These are phyloP conservation scores for Pseudogymnoascus sp. DNA, from an alignment of 2,329 filamentous ascomycete genomes.

Conservation along the genomic window DNA sequence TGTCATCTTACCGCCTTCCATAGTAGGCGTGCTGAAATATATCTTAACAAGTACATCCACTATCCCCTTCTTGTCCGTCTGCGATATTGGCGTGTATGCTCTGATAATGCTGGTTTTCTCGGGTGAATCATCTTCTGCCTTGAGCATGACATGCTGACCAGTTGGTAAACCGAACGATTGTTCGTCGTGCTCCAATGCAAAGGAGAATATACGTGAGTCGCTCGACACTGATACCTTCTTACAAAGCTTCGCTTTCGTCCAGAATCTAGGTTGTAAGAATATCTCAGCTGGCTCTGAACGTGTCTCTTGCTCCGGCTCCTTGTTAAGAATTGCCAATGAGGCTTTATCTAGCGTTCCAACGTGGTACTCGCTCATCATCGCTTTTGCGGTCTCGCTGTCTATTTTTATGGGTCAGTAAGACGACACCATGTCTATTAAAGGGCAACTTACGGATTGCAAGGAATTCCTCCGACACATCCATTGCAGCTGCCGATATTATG, in stretches of 20 bases:
- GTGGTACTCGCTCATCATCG: constrained; percentile 81
- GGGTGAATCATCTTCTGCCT: constrained; percentile 56
- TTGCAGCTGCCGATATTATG: constrained; percentile 72
- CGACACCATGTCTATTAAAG: not conserved
- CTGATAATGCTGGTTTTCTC: constrained; percentile 69
- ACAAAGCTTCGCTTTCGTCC: constrained; percentile 66
- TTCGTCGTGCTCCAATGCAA: constrained; percentile 61
- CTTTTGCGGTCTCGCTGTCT: constrained; percentile 89
- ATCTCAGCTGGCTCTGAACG: constrained; percentile 34
- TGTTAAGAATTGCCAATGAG: constrained; percentile 46
- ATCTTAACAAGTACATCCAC: constrained; percentile 77
- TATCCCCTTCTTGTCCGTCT: constrained; percentile 50
- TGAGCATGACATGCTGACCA: constrained; percentile 82
- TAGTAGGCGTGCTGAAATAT: constrained; percentile 54
- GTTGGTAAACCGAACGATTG: constrained; percentile 71
- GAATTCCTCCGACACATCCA: constrained; percentile 82
- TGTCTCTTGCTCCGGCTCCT: constrained; percentile 31
- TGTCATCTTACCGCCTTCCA: constrained; percentile 71
- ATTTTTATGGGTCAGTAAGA: constrained; percentile 24
- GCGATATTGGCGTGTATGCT: constrained; percentile 78
- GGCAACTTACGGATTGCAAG: constrained; percentile 74
- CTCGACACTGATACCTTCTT: constrained; percentile 61
- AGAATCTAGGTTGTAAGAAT: constrained; percentile 65
- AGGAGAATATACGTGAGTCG: constrained; percentile 76
- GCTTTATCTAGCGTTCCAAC: constrained; percentile 65